phyloP scores from a whole-genome alignment of 495 filamentous ascomycete genomes.

The Neurospora sp. region DNA sequence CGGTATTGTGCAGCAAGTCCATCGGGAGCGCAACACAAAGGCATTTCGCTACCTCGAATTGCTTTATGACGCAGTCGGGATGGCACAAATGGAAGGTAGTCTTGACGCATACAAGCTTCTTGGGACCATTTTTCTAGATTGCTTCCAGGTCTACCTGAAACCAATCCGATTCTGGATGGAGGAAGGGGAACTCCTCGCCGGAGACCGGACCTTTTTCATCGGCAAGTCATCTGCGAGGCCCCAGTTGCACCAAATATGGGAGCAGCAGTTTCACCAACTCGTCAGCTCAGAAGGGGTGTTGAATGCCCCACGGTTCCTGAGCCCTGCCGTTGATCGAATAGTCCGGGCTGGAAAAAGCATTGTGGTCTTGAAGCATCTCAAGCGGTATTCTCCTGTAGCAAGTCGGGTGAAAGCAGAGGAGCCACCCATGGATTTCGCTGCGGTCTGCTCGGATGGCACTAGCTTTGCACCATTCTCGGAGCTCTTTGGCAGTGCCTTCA shows the following conservation, averaged over 20 bases:
- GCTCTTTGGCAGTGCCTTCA: slow-evolving; percentile 58
- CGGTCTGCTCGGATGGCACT: slow-evolving; percentile 35
- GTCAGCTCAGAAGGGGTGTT: slow-evolving; percentile 42
- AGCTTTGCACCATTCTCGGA: slow-evolving; percentile 64
- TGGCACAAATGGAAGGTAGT: slow-evolving; percentile 59
- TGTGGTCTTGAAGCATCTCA: slow-evolving; percentile 63
- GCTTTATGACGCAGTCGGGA: slow-evolving; percentile 58
- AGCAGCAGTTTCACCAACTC: slow-evolving; percentile 58
- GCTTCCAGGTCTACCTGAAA: slow-evolving; percentile 72
- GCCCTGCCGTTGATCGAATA: slow-evolving; percentile 54
- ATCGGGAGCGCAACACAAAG: slow-evolving; percentile 26
- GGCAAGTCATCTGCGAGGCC: slow-evolving; percentile 43
- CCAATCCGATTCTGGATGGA: slow-evolving; percentile 83
- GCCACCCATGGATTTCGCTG: slow-evolving; percentile 42
- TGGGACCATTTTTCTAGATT: slow-evolving; percentile 64
- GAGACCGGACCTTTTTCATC: slow-evolving; percentile 68
- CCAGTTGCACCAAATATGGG: slow-evolving; percentile 61
- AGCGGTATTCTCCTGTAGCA: slow-evolving; percentile 23
- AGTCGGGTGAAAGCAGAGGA: slow-evolving; percentile 16
- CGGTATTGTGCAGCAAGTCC: slow-evolving; percentile 31
- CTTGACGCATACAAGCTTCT: slow-evolving; percentile 48
- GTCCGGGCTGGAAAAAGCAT: slow-evolving; percentile 84
- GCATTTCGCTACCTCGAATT: slow-evolving; percentile 60
- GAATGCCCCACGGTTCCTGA: slow-evolving; percentile 65
- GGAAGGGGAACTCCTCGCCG: slow-evolving; percentile 53